Evolutionary conservation across 2,329 filamentous ascomycete genomes (phyloP).

Genomic region (Ceratocystiopsis sp.): DNA sequence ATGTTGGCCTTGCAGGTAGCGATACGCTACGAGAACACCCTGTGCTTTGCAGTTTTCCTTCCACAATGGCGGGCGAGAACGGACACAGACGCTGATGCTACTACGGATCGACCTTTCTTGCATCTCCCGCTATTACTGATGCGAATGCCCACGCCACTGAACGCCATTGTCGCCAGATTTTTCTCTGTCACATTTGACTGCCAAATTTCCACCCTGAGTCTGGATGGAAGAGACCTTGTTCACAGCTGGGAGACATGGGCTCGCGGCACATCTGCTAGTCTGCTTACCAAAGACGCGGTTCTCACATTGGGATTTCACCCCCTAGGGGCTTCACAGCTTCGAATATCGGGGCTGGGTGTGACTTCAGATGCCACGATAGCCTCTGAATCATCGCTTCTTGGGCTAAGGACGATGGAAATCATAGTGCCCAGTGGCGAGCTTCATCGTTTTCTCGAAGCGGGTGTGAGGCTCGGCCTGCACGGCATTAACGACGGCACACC

Average conservation of each 20-base stretch:
- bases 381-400: slow-evolving; percentile 8
- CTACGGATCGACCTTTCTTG: slow-evolving; percentile 19
- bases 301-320: slow-evolving; percentile 30
- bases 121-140: slow-evolving; percentile 34
- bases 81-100: not conserved
- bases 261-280: slow-evolving; percentile 18
- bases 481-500: slow-evolving; percentile 13
- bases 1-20: slow-evolving; percentile 25
- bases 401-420: slow-evolving; percentile 31
- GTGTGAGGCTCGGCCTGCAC: slow-evolving; percentile 13
- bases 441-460: slow-evolving; percentile 26
- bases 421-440: slow-evolving; percentile 32
- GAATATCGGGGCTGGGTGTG: not conserved
- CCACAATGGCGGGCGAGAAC: slow-evolving; percentile 15
- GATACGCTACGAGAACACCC: slow-evolving; percentile 34
- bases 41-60: slow-evolving; percentile 33
- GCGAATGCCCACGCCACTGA: slow-evolving; percentile 37
- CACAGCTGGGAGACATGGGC: slow-evolving; percentile 35
- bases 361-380: not conserved
- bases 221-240: slow-evolving; percentile 34
- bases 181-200: slow-evolving; percentile 38
- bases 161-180: slow-evolving; percentile 31
- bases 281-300: slow-evolving; percentile 27
- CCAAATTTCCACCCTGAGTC: slow-evolving; percentile 30
- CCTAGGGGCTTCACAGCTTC: not conserved